These are phyloP conservation scores for Picea sitchensis DNA, from an alignment of 75 land plant genomes.

Conservation along the genomic window DNA sequence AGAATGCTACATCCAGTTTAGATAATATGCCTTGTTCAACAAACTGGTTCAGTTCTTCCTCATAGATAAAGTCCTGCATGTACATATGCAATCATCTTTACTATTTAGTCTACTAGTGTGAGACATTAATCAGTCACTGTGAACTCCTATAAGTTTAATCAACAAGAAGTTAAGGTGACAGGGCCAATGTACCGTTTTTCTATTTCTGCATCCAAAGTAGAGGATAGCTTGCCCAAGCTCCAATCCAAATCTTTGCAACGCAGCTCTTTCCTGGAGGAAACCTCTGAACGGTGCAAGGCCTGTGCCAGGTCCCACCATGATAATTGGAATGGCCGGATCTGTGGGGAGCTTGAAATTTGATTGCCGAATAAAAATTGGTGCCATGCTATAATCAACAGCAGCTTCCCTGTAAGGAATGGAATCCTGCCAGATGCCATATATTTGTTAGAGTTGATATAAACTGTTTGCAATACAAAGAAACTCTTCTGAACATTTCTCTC, in stretches of 20 bases:
- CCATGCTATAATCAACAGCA: constrained; percentile 20
- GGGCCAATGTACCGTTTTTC: constrained; percentile 17
- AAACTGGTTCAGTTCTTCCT: constrained; percentile 35
- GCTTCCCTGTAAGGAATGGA: neutral
- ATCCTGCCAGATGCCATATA: neutral
- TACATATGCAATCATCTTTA: neutral
- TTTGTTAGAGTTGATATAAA: neutral
- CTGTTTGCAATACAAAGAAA: neutral
- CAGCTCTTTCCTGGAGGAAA: constrained; percentile 50
- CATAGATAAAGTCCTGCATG: constrained; percentile 44
- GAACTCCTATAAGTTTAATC: neutral
- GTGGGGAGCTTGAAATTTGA: constrained; percentile 55
- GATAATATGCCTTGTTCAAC: constrained; percentile 23
- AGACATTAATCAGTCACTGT: neutral
- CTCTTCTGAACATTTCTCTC: neutral
- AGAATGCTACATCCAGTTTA: constrained; percentile 32
- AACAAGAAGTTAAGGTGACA: neutral
- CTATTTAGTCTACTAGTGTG: neutral
- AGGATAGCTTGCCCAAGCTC: constrained; percentile 34
- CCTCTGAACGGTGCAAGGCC: constrained; percentile 65
- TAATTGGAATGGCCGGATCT: constrained; percentile 36
- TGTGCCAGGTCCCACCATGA: constrained; percentile 65
- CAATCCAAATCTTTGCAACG: constrained; percentile 25
- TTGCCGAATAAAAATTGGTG: constrained; percentile 48
- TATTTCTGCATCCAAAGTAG: constrained; percentile 42